Conservation (phyloP, 306 rosid genomes). For the Cyamopsis tetragonoloba region DNA sequence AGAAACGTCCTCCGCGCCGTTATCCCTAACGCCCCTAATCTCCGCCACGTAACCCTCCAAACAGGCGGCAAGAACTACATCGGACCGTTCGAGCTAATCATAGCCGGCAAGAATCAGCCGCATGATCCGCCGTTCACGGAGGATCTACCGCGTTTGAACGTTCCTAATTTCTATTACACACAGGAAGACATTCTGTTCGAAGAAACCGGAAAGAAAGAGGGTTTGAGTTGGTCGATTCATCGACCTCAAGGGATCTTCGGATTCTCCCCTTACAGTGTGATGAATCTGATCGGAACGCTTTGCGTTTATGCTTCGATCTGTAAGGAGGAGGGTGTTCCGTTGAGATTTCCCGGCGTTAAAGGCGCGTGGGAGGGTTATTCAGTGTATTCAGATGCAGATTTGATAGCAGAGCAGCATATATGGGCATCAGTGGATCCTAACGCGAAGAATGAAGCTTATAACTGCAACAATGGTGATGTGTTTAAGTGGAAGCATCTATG, state of each 20-base stretch:
- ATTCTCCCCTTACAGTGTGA: constrained; percentile 65
- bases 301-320: constrained; percentile 68
- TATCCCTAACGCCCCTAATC: constrained; percentile 57
- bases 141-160: constrained; percentile 54
- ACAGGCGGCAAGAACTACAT: constrained; percentile 59
- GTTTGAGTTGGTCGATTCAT: constrained; percentile 59
- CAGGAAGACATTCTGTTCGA: constrained; percentile 51
- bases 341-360: constrained; percentile 56
- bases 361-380: constrained; percentile 48
- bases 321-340: constrained; percentile 52
- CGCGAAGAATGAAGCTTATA: constrained; percentile 58
- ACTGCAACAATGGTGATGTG: constrained; percentile 57
- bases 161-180: constrained; percentile 58
- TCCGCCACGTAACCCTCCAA: constrained; percentile 68
- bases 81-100: constrained; percentile 41
- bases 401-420: constrained; percentile 75
- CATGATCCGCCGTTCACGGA: constrained; percentile 71
- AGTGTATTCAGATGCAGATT: constrained; percentile 57
- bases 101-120: constrained; percentile 26
- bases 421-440: constrained; percentile 78
- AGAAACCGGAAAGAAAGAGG: constrained; percentile 46
- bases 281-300: constrained; percentile 50
- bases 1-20: constrained; percentile 48
- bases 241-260: constrained; percentile 53
- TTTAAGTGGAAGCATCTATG: constrained; percentile 67